Base-by-base conservation (phyloP, 805 yeast species). In the Tetrapisispora fleetii region DNA sequence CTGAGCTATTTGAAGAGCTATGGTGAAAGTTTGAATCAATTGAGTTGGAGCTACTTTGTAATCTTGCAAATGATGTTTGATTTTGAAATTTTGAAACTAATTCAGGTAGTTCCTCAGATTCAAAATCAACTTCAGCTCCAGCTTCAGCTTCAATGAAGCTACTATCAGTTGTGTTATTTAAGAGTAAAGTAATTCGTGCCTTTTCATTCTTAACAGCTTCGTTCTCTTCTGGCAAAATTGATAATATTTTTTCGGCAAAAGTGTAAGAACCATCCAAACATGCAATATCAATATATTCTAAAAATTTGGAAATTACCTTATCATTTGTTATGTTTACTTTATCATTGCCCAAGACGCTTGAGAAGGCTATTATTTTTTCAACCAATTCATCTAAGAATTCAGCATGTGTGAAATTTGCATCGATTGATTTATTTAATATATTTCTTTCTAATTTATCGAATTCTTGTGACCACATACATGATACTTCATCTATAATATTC, bases 381-480 rank as follows among this genome's bases (percentile, higher is more conserved):
- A 87, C 83, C 60, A 89, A 83, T 58, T 79, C 83, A 48, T 83
- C 81, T 62, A 91, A 71, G 7, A 96, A 84, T 55, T 79, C 84
- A 55, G 85, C 80, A 59, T 88, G 88, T 17, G 96, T 95, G 52
- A 83, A 93, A 49, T 83, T 81, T 1, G 86, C 80, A 5, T 95
- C 77, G 7, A 62, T 62, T 37, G 66, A 67, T 37, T 66, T 65
- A 11, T 63, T 49, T 37, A 59, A 57, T 38, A 70, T 63, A 33
- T 71, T 64, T 11, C 68, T 67, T 53, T 79, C 82, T 24, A 69
- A 58, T 1, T 70, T 60, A 44, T 74, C 67, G 58, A 84, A 69
- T 65, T 93, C 99, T 28, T 78, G 71, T 46, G 85, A 74, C 99
- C 99, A 93, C 52, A 93, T 77, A 14, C 71, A 64, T 4, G 95